phyloP scores from a whole-genome alignment of 768 basidiomycete species.

The Termitomyces sp. region DNA sequence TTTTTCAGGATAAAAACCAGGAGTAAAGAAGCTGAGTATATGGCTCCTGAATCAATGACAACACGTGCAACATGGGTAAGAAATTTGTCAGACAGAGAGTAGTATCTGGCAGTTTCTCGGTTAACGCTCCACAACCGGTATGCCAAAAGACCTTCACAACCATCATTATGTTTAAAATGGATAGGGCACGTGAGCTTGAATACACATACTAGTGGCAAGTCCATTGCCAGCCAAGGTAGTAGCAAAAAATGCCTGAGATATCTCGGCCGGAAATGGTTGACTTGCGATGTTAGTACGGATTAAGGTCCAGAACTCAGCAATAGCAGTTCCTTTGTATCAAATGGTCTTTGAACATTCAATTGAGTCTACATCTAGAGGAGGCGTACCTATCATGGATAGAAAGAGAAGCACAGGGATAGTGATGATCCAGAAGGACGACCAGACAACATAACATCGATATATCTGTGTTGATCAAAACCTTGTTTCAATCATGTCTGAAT shows the following conservation, averaged over 20 bases:
- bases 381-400: too few relatives aligned
- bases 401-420: too few relatives aligned
- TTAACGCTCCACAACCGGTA: slow-evolving; percentile 3
- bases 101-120: background rate
- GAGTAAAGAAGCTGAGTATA: background rate
- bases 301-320: too few relatives aligned
- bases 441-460: slow-evolving; percentile 7
- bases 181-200: too few relatives aligned
- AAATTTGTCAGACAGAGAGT: background rate
- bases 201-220: background rate
- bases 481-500: background rate
- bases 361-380: too few relatives aligned
- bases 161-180: background rate
- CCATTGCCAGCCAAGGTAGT: slow-evolving; percentile 1
- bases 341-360: too few relatives aligned
- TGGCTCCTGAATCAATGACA: slow-evolving; percentile 4
- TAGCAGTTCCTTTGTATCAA: too few relatives aligned
- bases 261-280: background rate
- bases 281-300: too few relatives aligned
- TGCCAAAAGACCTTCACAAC: slow-evolving; percentile 2
- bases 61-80: background rate
- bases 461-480: background rate
- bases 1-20: background rate
- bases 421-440: background rate
- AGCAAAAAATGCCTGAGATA: background rate